These are phyloP conservation scores for Daldinia childiae DNA, from an alignment of 495 filamentous ascomycete species.

Conservation along the genomic window DNA sequence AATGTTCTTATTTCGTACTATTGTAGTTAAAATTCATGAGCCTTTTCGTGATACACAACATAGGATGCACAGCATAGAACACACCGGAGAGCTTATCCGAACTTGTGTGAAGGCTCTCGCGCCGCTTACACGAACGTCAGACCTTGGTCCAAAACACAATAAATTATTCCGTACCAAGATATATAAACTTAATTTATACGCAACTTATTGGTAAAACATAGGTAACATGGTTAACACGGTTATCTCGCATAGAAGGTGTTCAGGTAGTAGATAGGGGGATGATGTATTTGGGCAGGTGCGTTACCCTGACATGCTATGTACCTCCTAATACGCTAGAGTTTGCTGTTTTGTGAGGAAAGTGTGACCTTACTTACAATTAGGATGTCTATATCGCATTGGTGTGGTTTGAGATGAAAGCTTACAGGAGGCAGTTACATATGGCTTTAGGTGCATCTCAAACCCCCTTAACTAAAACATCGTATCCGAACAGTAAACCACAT, in stretches of 20 bases:
- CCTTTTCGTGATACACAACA: not conserved
- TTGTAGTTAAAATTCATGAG: not conserved
- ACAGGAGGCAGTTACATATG: not conserved
- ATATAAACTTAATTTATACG: not conserved
- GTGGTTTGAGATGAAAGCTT: not conserved
- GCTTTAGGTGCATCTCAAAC: not conserved
- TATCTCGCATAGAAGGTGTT: not conserved
- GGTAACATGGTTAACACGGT: not conserved
- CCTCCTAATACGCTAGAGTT: not conserved
- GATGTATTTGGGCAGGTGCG: not conserved
- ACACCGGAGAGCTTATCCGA: not conserved
- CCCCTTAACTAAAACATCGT: too few species aligned
- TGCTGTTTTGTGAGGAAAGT: not conserved
- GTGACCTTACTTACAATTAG: not conserved
- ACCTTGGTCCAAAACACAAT: not conserved
- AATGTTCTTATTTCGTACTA: too few species aligned
- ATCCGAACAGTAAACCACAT: too few species aligned
- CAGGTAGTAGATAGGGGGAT: not conserved
- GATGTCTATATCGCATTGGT: not conserved
- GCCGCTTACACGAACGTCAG: not conserved
- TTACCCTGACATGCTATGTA: not conserved
- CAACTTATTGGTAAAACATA: not conserved
- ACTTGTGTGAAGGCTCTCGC: not conserved
- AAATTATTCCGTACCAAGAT: not conserved
- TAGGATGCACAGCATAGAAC: not conserved